phyloP scores from a whole-genome alignment of 176 grass and related monocot genomes.

The Elymus sibiricus region DNA sequence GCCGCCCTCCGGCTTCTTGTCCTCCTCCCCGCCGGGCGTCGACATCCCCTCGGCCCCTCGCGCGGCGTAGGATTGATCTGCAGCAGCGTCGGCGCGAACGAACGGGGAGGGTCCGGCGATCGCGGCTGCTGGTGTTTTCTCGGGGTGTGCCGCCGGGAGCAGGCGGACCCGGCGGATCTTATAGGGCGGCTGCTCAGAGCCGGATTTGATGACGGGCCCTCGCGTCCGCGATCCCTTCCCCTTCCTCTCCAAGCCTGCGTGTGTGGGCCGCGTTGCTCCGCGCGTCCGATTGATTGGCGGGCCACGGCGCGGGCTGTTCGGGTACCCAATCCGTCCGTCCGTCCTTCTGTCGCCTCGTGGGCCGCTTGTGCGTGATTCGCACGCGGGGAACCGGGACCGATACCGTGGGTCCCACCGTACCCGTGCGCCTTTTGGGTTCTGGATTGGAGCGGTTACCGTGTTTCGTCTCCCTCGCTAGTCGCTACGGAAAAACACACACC shows the following conservation, averaged over 20 bases:
- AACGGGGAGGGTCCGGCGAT: background rate
- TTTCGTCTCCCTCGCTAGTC: too few relatives aligned
- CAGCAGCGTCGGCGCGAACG: background rate
- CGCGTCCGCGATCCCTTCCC: background rate
- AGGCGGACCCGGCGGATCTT: background rate
- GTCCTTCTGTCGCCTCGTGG: background rate
- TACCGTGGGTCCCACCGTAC: background rate
- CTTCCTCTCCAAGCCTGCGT: background rate
- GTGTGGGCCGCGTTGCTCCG: background rate
- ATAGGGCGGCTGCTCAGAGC: slow-evolving; percentile 4
- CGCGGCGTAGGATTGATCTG: too few relatives aligned
- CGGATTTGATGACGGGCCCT: background rate
- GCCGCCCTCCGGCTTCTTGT: slow-evolving; percentile 34
- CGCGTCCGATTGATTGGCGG: background rate
- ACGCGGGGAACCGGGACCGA: background rate
- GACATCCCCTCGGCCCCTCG: background rate
- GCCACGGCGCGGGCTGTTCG: too few relatives aligned
- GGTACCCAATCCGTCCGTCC: too few relatives aligned
- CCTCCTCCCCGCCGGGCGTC: background rate
- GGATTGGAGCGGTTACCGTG: too few relatives aligned
- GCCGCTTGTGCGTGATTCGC: background rate
- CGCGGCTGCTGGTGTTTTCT: background rate
- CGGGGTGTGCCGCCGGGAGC: background rate
- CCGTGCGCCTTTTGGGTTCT: too few relatives aligned
- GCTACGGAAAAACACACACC: too few relatives aligned